Conservation (phyloP, 257 asterid genomes). For the Ilex aquifolium region DNA sequence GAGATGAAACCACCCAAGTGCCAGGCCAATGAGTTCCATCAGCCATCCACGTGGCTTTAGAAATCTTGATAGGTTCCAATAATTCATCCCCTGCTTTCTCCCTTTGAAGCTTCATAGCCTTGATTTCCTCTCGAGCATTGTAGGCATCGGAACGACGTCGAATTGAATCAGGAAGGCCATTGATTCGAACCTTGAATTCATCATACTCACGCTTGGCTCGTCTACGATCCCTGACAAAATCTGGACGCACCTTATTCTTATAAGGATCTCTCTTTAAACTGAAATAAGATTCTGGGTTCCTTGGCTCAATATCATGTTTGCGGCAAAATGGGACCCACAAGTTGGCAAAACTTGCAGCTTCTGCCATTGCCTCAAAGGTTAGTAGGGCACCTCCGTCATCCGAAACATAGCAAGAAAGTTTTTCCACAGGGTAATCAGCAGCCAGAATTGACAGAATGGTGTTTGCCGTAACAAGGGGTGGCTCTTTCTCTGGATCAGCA, state of each 20-base stretch:
- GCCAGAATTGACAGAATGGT: conserved; percentile 89
- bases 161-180: conserved; percentile 80
- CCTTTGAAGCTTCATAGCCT: conserved; percentile 69
- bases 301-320: conserved; percentile 68
- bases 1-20: conserved; percentile 54
- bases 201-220: conserved; percentile 84
- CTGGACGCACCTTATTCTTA: conserved; percentile 69
- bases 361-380: conserved; percentile 95
- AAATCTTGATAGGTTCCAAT: conserved; percentile 60
- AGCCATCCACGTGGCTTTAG: conserved; percentile 95
- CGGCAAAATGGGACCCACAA: conserved; percentile 88
- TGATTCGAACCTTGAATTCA: conserved; percentile 82
- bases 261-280: conserved; percentile 74
- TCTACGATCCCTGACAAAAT: conserved; percentile 85
- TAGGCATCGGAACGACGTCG: conserved; percentile 89
- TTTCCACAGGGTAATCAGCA: conserved; percentile 76
- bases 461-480: conserved; percentile 82
- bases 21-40: conserved; percentile 96
- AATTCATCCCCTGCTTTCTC: conserved; percentile 56
- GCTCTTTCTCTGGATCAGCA: conserved; percentile 93
- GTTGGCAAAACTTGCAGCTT: conserved; percentile 90
- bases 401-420: conserved; percentile 85
- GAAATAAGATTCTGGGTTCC: conserved; percentile 81
- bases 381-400: conserved; percentile 89
- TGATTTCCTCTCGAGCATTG: conserved; percentile 82